Evolutionary conservation across 2,329 filamentous ascomycete genomes (phyloP), one percentile per base, ranked within the genome.

Genomic region (Ophiostoma angusticollis): DNA sequence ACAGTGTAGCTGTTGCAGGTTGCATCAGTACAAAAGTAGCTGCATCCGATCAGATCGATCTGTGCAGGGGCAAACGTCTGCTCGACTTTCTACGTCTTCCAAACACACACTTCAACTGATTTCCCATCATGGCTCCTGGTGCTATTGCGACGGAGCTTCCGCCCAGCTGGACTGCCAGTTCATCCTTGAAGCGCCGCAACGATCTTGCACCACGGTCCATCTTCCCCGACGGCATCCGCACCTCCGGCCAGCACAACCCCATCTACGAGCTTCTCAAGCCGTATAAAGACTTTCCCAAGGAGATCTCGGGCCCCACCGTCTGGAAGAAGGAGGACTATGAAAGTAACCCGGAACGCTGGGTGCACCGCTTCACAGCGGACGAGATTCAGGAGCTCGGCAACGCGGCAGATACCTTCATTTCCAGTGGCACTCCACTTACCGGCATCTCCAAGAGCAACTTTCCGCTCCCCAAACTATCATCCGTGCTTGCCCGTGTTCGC

Each of bases 201-300:
- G 45, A 48, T 33, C 36, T 47, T 31, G 58, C 57, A 1, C 54
- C 58, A 1, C 52, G 50, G 12, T 47, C 52, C 44, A 54, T 65
- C 45, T 67, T 67, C 52, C 64, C 63, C 4, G 64, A 67, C 35
- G 64, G 63, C 28, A 63, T 65, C 53, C 58, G 63, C 31, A 72
- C 68, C 0, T 69, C 79, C 0, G 83, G 83, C 28, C 83, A 89
- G 54, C 78, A 83, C 49, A 65, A 72, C 18, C 83, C 84, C 1
- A 57, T 82, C 24, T 79, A 78, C 52, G 65, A 76, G 23, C 60
- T 68, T 8, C 58, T 89, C n/a, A 64, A 61, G 35, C 72, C 80
- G 0, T 89, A 84, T 55, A 64, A 70, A 0, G 67, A 70, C 13
- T 89, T 87, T 51, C 83, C 83, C 31, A 72, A 72, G 43, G 60